A percentile compares a stretch with the other conserved stretches of the same genome.
Evolutionary conservation across 2,329 filamentous ascomycete genomes (phyloP).

Genomic region (Neofusicoccum cordaticola): DNA sequence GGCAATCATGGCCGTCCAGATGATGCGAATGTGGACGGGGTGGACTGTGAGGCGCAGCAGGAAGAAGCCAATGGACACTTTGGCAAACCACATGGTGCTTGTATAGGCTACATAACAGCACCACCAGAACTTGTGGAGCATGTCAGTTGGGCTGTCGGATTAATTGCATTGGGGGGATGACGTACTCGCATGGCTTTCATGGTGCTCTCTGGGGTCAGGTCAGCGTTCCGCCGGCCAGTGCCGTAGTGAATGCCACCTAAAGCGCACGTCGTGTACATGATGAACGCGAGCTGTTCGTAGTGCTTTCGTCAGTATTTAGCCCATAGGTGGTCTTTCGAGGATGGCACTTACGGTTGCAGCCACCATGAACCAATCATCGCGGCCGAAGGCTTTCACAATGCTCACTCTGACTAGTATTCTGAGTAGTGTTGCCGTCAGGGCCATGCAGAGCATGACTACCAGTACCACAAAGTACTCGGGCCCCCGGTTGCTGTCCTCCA

Average conservation of each 20-base stretch:
- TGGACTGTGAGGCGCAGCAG: slow-evolving; percentile 1
- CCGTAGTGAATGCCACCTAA: slow-evolving; percentile 20
- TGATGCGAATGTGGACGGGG: slow-evolving; percentile 27
- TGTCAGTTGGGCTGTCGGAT: background rate
- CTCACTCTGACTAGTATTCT: slow-evolving; percentile 30
- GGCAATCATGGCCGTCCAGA: slow-evolving; percentile 36
- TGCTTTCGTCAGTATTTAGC: no score
- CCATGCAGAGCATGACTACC: slow-evolving; percentile 13
- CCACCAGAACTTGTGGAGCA: slow-evolving; percentile 7
- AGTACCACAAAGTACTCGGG: background rate
- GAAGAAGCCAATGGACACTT: slow-evolving; percentile 1
- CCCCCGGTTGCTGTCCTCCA: background rate
- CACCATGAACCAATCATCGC: slow-evolving; percentile 37
- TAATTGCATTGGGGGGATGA: no score
- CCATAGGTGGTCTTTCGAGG: no score
- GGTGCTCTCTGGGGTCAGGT: slow-evolving; percentile 24
- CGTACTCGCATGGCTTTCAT: slow-evolving; percentile 25
- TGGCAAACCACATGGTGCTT: slow-evolving; percentile 10
- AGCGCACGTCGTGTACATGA: slow-evolving; percentile 20
- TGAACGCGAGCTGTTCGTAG: slow-evolving; percentile 11
- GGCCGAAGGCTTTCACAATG: slow-evolving; percentile 35
- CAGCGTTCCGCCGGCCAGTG: slow-evolving; percentile 18
- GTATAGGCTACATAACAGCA: slow-evolving; percentile 14
- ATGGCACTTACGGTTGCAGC: slow-evolving; percentile 24
- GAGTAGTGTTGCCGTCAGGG: slow-evolving; percentile 27